Percentiles rank a stretch among this genome's conserved stretches.
Evolutionary conservation across 225 moss, liverwort and hornwort species (phyloP).

Genomic region (Physcomitrellopsis africana): DNA sequence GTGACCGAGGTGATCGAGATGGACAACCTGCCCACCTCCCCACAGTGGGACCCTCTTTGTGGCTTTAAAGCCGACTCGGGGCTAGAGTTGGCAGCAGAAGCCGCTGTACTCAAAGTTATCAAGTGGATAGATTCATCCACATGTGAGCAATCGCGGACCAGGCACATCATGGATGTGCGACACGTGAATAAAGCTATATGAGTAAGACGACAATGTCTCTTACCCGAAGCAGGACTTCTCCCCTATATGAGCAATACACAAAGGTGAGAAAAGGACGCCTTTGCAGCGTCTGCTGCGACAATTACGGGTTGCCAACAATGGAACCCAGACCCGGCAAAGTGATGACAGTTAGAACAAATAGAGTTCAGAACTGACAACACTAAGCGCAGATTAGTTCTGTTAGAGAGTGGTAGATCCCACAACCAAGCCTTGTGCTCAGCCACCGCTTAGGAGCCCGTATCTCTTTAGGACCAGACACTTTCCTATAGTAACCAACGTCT

Average conservation of each 20-base stretch:
- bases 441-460: conserved; percentile 15
- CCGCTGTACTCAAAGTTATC: neutral
- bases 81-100: conserved; percentile 2
- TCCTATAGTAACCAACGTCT: conserved; percentile 21
- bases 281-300: conserved; percentile 17
- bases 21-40: neutral
- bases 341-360: neutral
- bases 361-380: conserved; percentile 6
- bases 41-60: neutral
- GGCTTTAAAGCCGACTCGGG: conserved; percentile 2
- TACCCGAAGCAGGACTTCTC: conserved; percentile 5
- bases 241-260: neutral
- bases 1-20: conserved; percentile 3
- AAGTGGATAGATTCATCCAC: conserved; percentile 14
- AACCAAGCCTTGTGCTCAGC: conserved; percentile 21
- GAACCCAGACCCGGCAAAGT: conserved; percentile 19
- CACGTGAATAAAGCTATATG: conserved; percentile 12
- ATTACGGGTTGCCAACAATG: neutral
- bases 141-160: neutral
- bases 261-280: neutral
- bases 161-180: conserved; percentile 18
- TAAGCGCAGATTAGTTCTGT: conserved; percentile 25
- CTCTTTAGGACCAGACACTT: conserved; percentile 27
- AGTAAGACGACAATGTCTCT: conserved; percentile 7
- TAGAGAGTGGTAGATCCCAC: conserved; percentile 35